Conservation (phyloP, 495 filamentous ascomycete species). For the Neurospora intermedia region DNA sequence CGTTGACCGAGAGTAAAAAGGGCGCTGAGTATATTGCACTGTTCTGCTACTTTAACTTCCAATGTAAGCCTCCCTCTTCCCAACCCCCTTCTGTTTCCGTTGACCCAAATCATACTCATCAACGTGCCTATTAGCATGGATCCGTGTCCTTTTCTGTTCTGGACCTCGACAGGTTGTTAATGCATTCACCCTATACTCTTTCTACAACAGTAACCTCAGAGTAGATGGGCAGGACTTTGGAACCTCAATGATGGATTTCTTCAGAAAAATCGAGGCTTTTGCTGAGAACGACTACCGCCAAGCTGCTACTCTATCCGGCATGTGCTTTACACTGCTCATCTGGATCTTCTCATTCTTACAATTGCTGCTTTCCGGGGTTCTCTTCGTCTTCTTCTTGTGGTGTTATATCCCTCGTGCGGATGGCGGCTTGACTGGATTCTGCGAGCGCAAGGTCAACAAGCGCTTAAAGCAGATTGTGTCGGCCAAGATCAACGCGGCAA, state of each 20-base stretch:
- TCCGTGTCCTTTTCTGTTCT: constrained; percentile 78
- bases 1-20: constrained; percentile 84
- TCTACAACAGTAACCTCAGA: constrained; percentile 57
- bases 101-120: constrained; percentile 1
- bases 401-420: constrained; percentile 73
- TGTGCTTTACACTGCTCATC: constrained; percentile 83
- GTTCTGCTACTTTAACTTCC: constrained; percentile 89
- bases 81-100: neutral
- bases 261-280: constrained; percentile 62
- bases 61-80: constrained; percentile 45
- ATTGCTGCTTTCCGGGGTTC: constrained; percentile 56
- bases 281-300: constrained; percentile 61
- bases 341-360: constrained; percentile 77
- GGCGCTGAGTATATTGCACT: constrained; percentile 84
- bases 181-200: constrained; percentile 69
- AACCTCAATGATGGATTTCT: constrained; percentile 50
- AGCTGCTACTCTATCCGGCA: constrained; percentile 71
- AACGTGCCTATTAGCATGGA: constrained; percentile 46
- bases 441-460: constrained; percentile 76
- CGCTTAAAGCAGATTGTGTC: constrained; percentile 71
- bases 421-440: constrained; percentile 73
- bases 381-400: constrained; percentile 84
- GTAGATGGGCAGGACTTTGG: constrained; percentile 48
- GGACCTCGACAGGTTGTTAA: constrained; percentile 87
- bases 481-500: constrained; percentile 71